Evolutionary conservation across 2,329 filamentous ascomycete genomes (phyloP).

Genomic region (Aspergillus sp.): DNA sequence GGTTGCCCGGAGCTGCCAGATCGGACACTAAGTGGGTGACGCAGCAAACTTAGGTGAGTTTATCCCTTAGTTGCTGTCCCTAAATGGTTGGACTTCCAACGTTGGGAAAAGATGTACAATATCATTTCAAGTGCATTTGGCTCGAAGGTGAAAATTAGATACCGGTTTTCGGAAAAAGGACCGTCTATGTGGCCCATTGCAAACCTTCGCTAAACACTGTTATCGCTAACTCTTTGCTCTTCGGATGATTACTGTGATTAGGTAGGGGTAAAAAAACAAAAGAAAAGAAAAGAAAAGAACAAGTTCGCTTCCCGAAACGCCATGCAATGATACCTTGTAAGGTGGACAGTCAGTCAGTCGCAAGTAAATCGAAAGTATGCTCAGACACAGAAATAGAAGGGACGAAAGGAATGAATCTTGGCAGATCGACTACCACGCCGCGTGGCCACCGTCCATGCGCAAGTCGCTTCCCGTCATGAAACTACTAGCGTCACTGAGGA

Average conservation of each 20-base stretch:
- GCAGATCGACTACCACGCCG: conserved; percentile 50
- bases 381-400: not conserved
- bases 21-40: conserved; percentile 15
- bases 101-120: not conserved
- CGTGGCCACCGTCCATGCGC: conserved; percentile 55
- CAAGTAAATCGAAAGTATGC: not conserved
- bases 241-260: not conserved
- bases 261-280: not conserved
- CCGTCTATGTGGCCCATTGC: conserved; percentile 11
- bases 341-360: not conserved
- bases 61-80: conserved; percentile 10
- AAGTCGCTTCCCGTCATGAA: conserved; percentile 59
- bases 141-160: not conserved
- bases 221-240: conserved; percentile 2
- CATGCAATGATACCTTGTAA: not conserved
- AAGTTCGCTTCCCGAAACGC: not conserved
- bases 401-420: not conserved
- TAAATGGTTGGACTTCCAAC: not conserved
- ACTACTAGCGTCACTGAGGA: conserved; percentile 50
- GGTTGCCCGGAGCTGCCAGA: conserved; percentile 9
- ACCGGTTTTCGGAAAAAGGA: conserved; percentile 6
- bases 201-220: conserved; percentile 7
- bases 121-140: not conserved
- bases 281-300: not conserved
- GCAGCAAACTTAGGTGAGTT: conserved; percentile 14